These are phyloP conservation scores for Zizania latifolia DNA, from an alignment of 176 grass and related monocot genomes.

Conservation along the genomic window DNA sequence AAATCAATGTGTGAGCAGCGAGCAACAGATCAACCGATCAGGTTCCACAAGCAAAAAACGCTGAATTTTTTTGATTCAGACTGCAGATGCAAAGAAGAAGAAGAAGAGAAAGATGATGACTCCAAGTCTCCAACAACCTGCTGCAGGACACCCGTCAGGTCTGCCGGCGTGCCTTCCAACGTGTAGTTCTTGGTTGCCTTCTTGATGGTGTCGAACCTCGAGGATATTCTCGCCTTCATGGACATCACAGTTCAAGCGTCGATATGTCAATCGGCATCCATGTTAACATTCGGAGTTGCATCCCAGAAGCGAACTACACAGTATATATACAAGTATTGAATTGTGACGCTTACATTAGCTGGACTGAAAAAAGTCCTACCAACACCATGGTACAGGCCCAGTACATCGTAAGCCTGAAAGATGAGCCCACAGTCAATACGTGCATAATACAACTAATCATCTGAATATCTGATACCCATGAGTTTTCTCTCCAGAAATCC, in stretches of 20 bases:
- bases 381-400: constrained; percentile 74
- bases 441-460: neutral
- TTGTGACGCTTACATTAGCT: constrained; percentile 53
- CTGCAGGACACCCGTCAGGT: constrained; percentile 49
- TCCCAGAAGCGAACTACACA: neutral
- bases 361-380: constrained; percentile 62
- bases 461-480: neutral
- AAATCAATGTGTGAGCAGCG: neutral
- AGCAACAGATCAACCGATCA: neutral
- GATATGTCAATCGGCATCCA: neutral
- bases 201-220: constrained; percentile 59
- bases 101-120: neutral
- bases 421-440: neutral
- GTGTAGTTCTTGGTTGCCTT: constrained; percentile 60
- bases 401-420: constrained; percentile 61
- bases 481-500: too few species aligned
- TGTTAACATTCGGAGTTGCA: neutral
- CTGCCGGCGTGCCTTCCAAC: constrained; percentile 37
- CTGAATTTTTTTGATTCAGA: neutral
- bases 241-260: too few species aligned
- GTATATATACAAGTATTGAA: too few species aligned
- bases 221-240: constrained; percentile 47
- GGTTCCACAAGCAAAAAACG: neutral
- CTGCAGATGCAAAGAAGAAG: neutral
- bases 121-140: constrained; percentile 38